Conservation (phyloP, 768 basidiomycete species). For the Boletales sp. region DNA sequence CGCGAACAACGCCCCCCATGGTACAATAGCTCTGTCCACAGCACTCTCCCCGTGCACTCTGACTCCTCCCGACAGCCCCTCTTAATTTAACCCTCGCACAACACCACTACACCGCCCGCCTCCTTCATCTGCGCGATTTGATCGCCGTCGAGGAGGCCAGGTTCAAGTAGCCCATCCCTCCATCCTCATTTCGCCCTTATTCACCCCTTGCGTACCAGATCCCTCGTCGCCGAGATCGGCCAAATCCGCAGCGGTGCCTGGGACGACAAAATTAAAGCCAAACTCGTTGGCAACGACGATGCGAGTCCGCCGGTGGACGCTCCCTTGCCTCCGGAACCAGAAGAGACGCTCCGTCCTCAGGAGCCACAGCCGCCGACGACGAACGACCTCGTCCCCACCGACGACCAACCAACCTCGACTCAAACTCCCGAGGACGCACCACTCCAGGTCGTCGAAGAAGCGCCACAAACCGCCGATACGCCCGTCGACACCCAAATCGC, state of each 20-base stretch:
- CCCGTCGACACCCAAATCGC: conserved; percentile 6
- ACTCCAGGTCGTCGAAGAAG: background rate
- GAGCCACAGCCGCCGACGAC: conserved; percentile 6
- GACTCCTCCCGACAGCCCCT: conserved; percentile 45
- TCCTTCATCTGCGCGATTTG: conserved; percentile 66
- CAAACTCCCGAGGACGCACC: conserved; percentile 3
- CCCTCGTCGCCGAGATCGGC: conserved; percentile 69
- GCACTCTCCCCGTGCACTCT: background rate
- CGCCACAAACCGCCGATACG: background rate
- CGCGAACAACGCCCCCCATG: conserved; percentile 48
- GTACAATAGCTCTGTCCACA: conserved; percentile 29
- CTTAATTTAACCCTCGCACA: conserved; percentile 69
- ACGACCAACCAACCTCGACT: background rate
- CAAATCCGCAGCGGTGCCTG: conserved; percentile 66
- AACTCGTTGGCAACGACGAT: conserved; percentile 21
- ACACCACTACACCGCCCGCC: conserved; percentile 65
- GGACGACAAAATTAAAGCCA: conserved; percentile 49
- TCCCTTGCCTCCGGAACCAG: too few relatives aligned
- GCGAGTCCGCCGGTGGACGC: conserved; percentile 1
- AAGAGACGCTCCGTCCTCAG: background rate
- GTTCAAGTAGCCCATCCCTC: conserved; percentile 59
- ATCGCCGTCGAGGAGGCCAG: conserved; percentile 70
- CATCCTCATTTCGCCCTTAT: background rate
- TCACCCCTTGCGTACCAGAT: conserved; percentile 35
- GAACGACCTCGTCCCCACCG: conserved; percentile 1